These are phyloP conservation scores for Amanita fuliginea DNA, from an alignment of 768 basidiomycete genomes.

Conservation along the genomic window DNA sequence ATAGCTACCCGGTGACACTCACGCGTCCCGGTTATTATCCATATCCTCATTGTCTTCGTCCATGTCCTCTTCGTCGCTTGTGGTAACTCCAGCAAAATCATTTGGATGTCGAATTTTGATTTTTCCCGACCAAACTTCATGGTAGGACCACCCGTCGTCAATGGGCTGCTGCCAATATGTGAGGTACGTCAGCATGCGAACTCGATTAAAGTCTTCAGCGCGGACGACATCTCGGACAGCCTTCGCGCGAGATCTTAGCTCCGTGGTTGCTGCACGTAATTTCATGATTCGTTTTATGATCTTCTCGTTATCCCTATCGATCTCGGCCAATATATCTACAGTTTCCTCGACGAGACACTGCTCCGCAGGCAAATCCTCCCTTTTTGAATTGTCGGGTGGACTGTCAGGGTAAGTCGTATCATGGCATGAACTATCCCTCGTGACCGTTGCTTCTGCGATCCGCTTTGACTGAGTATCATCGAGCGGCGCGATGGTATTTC, in stretches of 20 bases:
- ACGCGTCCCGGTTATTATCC: background rate
- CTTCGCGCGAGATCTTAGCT: constrained; percentile 7
- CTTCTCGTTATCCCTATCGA: constrained; percentile 6
- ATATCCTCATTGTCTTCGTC: background rate
- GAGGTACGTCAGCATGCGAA: constrained; percentile 11
- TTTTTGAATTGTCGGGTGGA: constrained; percentile 6
- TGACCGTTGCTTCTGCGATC: too few relatives aligned
- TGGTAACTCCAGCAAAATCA: constrained; percentile 8
- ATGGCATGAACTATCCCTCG: background rate
- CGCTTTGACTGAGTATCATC: background rate
- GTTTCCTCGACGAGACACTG: constrained; percentile 8
- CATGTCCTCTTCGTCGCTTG: constrained; percentile 9
- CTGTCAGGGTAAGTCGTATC: constrained; percentile 9
- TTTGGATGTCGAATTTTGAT: constrained; percentile 6
- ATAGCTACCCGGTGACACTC: background rate
- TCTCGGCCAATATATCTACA: constrained; percentile 9
- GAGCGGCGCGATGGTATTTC: background rate
- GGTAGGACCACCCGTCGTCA: constrained; percentile 8
- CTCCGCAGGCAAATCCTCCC: constrained; percentile 10
- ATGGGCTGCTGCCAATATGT: constrained; percentile 8
- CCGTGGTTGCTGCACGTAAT: constrained; percentile 4
- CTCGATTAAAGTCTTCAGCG: constrained; percentile 9
- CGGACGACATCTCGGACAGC: constrained; percentile 6
- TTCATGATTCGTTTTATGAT: constrained; percentile 5
- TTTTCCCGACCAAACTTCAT: constrained; percentile 12